A percentile compares a stretch with the other conserved stretches of the same genome.
Evolutionary conservation across 2,329 filamentous ascomycete genomes (phyloP).

Genomic region (Cladosporium sp.): DNA sequence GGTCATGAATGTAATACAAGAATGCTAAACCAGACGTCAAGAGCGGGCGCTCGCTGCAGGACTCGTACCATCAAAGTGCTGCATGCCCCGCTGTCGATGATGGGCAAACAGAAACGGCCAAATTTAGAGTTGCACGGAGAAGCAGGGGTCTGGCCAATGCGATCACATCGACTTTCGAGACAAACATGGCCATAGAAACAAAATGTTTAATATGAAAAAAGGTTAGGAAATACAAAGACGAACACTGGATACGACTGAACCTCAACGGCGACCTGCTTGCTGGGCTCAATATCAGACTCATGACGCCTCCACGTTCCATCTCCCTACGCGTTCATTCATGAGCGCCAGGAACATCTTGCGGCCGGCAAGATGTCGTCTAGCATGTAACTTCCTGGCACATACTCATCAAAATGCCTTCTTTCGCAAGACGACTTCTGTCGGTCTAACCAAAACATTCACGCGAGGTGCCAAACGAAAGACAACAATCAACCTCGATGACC

Average conservation of each 20-base stretch:
- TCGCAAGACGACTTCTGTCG: background rate
- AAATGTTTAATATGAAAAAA: too few relatives aligned
- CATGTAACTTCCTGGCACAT: background rate
- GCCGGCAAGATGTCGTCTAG: background rate
- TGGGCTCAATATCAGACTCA: background rate
- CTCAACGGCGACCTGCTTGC: too few relatives aligned
- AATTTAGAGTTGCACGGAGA: background rate
- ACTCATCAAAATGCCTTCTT: background rate
- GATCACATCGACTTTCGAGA: background rate
- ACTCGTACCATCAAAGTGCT: constrained; percentile 1
- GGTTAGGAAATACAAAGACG: too few relatives aligned
- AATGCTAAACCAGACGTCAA: background rate
- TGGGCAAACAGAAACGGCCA: background rate
- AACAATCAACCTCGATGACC: constrained; percentile 37
- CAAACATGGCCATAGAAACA: too few relatives aligned
- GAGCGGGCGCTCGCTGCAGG: background rate
- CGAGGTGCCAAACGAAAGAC: constrained; percentile 40
- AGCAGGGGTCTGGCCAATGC: constrained; percentile 3
- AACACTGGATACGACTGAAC: too few relatives aligned
- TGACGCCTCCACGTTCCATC: background rate
- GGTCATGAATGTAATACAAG: constrained; percentile 3
- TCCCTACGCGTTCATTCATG: background rate
- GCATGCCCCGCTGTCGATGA: background rate
- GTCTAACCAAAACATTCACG: background rate
- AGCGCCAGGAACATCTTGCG: background rate